phyloP scores from a whole-genome alignment of 2,329 filamentous ascomycete species.

The Triangularia setosa region DNA sequence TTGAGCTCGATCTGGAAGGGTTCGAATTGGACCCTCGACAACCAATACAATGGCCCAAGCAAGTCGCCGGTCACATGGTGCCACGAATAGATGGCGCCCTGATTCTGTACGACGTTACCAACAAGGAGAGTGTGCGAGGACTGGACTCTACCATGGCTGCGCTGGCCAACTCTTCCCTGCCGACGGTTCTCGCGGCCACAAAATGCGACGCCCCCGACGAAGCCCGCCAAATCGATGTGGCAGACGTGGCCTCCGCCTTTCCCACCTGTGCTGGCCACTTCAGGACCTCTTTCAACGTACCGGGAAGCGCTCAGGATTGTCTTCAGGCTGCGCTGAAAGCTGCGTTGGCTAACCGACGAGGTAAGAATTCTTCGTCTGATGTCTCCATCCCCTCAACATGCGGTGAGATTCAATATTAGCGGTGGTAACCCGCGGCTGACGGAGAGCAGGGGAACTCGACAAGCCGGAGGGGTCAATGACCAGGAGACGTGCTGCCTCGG shows the following conservation, averaged over 20 bases:
- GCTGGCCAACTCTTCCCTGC: constrained; percentile 67
- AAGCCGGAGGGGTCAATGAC: constrained; percentile 41
- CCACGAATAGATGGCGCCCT: constrained; percentile 79
- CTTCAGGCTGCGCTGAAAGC: constrained; percentile 71
- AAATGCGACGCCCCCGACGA: constrained; percentile 80
- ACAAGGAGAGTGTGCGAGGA: constrained; percentile 68
- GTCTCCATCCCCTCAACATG: background rate
- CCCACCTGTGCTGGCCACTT: constrained; percentile 68
- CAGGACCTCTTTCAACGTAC: constrained; percentile 65
- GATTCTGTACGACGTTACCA: constrained; percentile 83
- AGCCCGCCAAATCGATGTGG: constrained; percentile 66
- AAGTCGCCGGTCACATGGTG: constrained; percentile 65
- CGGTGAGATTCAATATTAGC: background rate
- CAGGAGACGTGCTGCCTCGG: constrained; percentile 57
- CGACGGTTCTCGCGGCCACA: constrained; percentile 77
- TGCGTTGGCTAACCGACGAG: constrained; percentile 63
- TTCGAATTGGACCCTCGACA: constrained; percentile 58
- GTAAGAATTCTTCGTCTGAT: constrained; percentile 44
- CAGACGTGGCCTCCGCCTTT: constrained; percentile 59
- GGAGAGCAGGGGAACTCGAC: constrained; percentile 32
- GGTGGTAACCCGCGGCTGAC: constrained; percentile 19
- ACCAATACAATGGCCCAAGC: constrained; percentile 63
- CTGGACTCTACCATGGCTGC: constrained; percentile 73
- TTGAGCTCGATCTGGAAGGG: constrained; percentile 63
- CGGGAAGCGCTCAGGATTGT: constrained; percentile 70